Percentiles rank a stretch among this genome's conserved stretches.
These are phyloP conservation scores for Penicillium manginii DNA, from an alignment of 495 filamentous ascomycete genomes.

Conservation along the genomic window DNA sequence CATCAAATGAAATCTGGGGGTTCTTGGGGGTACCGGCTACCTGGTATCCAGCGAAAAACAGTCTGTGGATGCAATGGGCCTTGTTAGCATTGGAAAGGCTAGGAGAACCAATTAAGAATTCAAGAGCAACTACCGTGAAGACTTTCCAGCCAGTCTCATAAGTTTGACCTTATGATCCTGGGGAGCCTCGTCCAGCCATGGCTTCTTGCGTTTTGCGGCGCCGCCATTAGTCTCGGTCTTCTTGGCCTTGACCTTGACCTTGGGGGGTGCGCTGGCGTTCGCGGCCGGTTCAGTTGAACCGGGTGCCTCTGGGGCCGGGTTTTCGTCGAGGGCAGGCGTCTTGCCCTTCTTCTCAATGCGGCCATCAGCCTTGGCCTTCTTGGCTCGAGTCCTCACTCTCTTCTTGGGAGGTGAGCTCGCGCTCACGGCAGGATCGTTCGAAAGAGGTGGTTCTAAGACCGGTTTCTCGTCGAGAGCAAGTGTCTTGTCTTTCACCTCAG, in stretches of 20 bases:
- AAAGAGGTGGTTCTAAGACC: neutral
- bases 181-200: neutral
- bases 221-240: neutral
- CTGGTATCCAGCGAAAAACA: slow-evolving; percentile 59
- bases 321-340: too few species aligned
- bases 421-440: neutral
- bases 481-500: neutral
- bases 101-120: neutral
- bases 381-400: neutral
- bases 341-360: neutral
- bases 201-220: neutral
- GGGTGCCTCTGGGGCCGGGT: too few species aligned
- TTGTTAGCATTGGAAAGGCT: neutral
- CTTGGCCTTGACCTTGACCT: neutral
- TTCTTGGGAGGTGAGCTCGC: neutral
- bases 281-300: too few species aligned
- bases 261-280: too few species aligned
- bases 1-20: slow-evolving; percentile 61
- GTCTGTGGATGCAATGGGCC: slow-evolving; percentile 33
- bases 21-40: slow-evolving; percentile 41
- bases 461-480: too few species aligned
- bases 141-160: neutral
- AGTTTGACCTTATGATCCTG: neutral
- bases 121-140: neutral
- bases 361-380: neutral